phyloP scores from a whole-genome alignment of 257 asterid species.

The Ballota nigra region DNA sequence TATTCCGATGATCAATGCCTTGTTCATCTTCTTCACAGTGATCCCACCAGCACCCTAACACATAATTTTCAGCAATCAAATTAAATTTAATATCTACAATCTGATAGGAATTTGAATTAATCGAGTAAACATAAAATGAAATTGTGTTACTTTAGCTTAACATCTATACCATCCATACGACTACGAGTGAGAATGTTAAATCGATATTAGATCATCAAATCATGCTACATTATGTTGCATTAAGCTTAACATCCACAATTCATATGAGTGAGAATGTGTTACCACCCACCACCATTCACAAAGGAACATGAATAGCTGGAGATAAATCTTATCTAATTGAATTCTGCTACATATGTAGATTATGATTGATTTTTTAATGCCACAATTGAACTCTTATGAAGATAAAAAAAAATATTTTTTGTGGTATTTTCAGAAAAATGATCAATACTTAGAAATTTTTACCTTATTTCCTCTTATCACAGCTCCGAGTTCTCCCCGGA shows the following conservation, averaged over 20 bases:
- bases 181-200: neutral
- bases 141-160: neutral
- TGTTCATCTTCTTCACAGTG: constrained; percentile 47
- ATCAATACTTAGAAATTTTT: neutral
- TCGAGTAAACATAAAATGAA: neutral
- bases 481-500: constrained; percentile 49
- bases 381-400: neutral
- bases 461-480: constrained; percentile 49
- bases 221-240: neutral
- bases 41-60: constrained; percentile 45
- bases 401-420: neutral
- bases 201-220: neutral
- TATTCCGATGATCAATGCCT: constrained; percentile 45
- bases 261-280: neutral
- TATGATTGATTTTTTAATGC: neutral
- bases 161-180: neutral
- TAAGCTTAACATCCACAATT: neutral
- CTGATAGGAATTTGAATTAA: neutral
- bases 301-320: neutral
- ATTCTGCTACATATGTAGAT: neutral
- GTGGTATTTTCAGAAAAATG: neutral
- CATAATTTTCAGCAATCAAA: neutral
- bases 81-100: neutral
- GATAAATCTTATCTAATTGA: neutral
- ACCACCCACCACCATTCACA: too few species aligned